phyloP scores from a whole-genome alignment of 257 asterid genomes.

The Anisodus tanguticus region DNA sequence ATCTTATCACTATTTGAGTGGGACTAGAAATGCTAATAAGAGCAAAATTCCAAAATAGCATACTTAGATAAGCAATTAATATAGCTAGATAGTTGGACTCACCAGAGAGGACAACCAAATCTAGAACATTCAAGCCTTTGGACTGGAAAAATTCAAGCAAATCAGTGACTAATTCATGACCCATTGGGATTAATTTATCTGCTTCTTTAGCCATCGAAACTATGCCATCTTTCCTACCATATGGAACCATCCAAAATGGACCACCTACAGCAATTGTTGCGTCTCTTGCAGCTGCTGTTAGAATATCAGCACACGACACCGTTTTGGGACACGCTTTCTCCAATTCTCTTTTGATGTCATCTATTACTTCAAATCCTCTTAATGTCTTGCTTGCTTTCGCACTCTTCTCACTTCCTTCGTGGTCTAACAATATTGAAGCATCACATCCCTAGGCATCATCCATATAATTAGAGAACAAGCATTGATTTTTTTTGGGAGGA shows the following conservation, averaged over 20 bases:
- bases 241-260: slow-evolving; percentile 86
- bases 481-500: neutral
- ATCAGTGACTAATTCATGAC: slow-evolving; percentile 67
- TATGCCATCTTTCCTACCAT: slow-evolving; percentile 79
- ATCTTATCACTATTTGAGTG: neutral
- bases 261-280: slow-evolving; percentile 76
- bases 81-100: neutral
- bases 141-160: slow-evolving; percentile 55
- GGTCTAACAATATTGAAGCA: slow-evolving; percentile 63
- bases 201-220: slow-evolving; percentile 69
- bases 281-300: slow-evolving; percentile 70
- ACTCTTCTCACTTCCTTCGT: slow-evolving; percentile 63
- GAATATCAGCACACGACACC: slow-evolving; percentile 87
- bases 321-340: slow-evolving; percentile 68
- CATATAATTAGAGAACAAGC: neutral
- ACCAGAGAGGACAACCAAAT: slow-evolving; percentile 83
- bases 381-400: slow-evolving; percentile 63
- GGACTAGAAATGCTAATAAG: neutral
- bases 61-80: neutral
- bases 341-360: slow-evolving; percentile 65
- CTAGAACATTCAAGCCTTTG: slow-evolving; percentile 70
- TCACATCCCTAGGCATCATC: slow-evolving; percentile 68
- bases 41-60: neutral
- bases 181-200: slow-evolving; percentile 56
- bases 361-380: slow-evolving; percentile 67